A percentile compares a stretch with the other conserved stretches of the same genome.
Evolutionary conservation across 2,329 filamentous ascomycete species (phyloP).

Genomic region (Coniochaeta sp.): DNA sequence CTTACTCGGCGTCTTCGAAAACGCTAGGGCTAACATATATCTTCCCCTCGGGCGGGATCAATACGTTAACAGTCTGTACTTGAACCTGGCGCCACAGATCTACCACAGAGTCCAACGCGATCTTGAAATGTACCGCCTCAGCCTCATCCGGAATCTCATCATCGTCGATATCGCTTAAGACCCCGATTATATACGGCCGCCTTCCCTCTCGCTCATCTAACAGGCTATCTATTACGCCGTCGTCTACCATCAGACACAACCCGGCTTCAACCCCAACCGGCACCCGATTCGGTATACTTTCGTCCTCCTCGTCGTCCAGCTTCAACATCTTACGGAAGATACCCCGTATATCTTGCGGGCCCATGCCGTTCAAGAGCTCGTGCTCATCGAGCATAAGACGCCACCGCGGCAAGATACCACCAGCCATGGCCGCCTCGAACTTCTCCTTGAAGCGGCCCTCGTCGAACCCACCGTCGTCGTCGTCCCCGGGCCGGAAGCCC

Average conservation of each 20-base stretch:
- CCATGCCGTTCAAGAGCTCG: background rate
- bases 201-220: background rate
- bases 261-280: background rate
- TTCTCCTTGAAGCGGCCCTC: background rate
- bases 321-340: background rate
- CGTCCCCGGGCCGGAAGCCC: background rate
- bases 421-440: background rate
- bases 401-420: background rate
- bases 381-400: background rate
- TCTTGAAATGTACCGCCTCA: background rate
- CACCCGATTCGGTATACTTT: background rate
- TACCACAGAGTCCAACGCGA: background rate
- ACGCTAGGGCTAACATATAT: background rate
- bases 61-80: background rate
- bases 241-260: background rate
- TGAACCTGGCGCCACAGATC: constrained; percentile 1
- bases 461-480: background rate
- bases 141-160: background rate
- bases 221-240: background rate
- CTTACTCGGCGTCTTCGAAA: background rate
- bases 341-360: background rate
- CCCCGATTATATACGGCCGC: background rate
- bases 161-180: background rate
- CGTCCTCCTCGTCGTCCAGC: background rate
- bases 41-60: background rate